Percentiles rank a stretch among this genome's conserved stretches.
These are phyloP conservation scores for Grosmannia penicillata DNA, from an alignment of 2,329 filamentous ascomycete genomes.

Conservation along the genomic window DNA sequence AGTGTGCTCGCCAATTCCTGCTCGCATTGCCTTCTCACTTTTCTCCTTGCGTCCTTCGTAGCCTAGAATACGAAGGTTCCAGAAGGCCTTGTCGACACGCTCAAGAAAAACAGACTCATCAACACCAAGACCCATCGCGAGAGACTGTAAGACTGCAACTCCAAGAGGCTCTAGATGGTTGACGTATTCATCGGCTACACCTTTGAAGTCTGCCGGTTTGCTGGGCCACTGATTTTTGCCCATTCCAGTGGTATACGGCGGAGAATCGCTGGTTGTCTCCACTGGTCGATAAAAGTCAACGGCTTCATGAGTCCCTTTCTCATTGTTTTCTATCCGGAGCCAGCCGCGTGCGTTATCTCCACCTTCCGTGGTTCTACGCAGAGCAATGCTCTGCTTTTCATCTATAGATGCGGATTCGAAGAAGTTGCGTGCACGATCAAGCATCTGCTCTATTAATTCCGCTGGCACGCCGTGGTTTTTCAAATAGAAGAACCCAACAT, in stretches of 20 bases:
- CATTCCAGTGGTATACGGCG: constrained; percentile 1
- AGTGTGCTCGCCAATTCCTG: constrained; percentile 4
- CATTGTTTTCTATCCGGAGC: constrained; percentile 1
- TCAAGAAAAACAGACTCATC: constrained; percentile 2
- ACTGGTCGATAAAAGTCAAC: constrained; percentile 3
- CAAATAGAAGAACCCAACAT: constrained; percentile 34
- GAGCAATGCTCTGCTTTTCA: constrained; percentile 1
- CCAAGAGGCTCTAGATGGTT: not conserved
- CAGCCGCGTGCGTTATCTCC: constrained; percentile 5
- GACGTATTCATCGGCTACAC: constrained; percentile 1
- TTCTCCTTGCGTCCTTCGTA: constrained; percentile 1
- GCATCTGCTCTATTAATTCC: constrained; percentile 13
- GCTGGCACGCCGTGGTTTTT: constrained; percentile 30
- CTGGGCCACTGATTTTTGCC: constrained; percentile 3
- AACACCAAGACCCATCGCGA: constrained; percentile 1
- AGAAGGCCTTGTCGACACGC: constrained; percentile 4
- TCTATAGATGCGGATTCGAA: constrained; percentile 2
- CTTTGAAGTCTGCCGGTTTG: not conserved
- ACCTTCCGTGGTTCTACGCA: constrained; percentile 1
- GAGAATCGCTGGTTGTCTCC: rapidly evolving
- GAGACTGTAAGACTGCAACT: not conserved
- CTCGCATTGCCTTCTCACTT: not conserved
- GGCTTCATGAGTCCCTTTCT: constrained; percentile 4
- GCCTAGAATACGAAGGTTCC: constrained; percentile 4
- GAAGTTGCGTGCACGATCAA: not conserved